Percentiles rank a stretch among this genome's conserved stretches.
Conservation (phyloP, 768 basidiomycete species). For the Chiua virens region DNA sequence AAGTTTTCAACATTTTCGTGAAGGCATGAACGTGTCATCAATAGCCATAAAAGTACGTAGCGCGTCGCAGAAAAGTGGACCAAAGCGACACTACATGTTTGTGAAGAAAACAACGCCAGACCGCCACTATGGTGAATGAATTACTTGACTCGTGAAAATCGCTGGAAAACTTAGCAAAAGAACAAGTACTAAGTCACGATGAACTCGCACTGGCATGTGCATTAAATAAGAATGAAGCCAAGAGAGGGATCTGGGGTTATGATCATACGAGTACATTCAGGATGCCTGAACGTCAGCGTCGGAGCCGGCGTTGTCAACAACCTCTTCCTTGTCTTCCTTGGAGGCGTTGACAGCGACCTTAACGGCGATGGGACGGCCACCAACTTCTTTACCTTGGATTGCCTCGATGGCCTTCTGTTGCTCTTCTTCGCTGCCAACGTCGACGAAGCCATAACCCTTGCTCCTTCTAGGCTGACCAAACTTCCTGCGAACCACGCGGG, state of each 20-base stretch:
- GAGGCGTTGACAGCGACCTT: slow-evolving; percentile 92
- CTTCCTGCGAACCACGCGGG: slow-evolving; percentile 85
- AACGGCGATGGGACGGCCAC: slow-evolving; percentile 84
- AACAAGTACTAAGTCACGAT: slow-evolving; percentile 34
- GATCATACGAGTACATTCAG: slow-evolving; percentile 20
- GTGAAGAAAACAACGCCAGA: slow-evolving; percentile 48
- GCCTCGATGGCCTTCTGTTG: slow-evolving; percentile 89
- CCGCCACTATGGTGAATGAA: slow-evolving; percentile 30
- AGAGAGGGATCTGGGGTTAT: slow-evolving; percentile 21
- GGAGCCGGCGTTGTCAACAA: slow-evolving; percentile 37
- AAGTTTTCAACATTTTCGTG: not conserved
- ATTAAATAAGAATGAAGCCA: slow-evolving; percentile 29
- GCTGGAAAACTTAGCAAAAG: slow-evolving; percentile 38
- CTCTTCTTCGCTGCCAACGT: slow-evolving; percentile 84
- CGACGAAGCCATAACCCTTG: slow-evolving; percentile 98
- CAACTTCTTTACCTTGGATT: slow-evolving; percentile 85
- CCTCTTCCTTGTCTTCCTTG: slow-evolving; percentile 63
- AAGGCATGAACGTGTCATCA: slow-evolving; percentile 27
- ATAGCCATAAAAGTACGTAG: slow-evolving; percentile 29
- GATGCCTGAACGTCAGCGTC: slow-evolving; percentile 33
- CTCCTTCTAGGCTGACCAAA: slow-evolving; percentile 84
- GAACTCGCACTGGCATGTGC: slow-evolving; percentile 24
- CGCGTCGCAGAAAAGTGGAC: slow-evolving; percentile 26
- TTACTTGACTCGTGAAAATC: slow-evolving; percentile 35
- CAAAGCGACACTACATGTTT: slow-evolving; percentile 31